Percentiles rank a stretch among this genome's conserved stretches.
These are phyloP conservation scores for Rhododendron mucronatum DNA, from an alignment of 148 eudicot genomes.

Conservation along the genomic window DNA sequence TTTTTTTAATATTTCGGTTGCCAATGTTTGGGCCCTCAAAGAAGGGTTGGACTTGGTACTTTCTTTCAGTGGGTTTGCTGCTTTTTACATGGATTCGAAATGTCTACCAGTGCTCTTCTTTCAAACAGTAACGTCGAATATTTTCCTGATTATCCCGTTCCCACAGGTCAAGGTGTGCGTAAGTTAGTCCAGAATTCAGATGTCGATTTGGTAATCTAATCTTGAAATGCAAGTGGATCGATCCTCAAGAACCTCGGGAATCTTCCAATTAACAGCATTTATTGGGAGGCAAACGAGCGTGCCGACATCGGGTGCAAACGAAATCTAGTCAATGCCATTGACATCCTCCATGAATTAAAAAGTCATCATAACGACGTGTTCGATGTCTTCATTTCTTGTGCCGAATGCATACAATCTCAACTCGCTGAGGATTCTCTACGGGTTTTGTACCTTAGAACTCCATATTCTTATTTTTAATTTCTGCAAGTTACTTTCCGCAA, in stretches of 20 bases:
- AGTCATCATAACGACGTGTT: background rate
- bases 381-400: background rate
- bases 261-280: too few species aligned
- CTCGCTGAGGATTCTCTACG: too few species aligned
- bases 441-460: too few species aligned
- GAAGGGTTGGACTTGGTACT: background rate
- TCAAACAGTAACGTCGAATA: background rate
- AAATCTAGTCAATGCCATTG: background rate
- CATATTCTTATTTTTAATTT: too few species aligned
- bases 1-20: too few species aligned
- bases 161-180: background rate
- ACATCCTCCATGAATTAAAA: background rate
- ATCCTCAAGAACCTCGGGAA: too few species aligned
- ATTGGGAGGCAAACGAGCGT: too few species aligned
- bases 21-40: background rate
- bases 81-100: background rate
- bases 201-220: too few species aligned
- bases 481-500: too few species aligned
- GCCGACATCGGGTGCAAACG: too few species aligned
- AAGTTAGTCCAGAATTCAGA: background rate
- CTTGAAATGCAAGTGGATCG: too few species aligned
- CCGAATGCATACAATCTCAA: too few species aligned
- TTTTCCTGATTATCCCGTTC: background rate
- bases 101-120: background rate
- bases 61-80: background rate